phyloP scores from a whole-genome alignment of 768 basidiomycete genomes.

The Russula ochroleuca region DNA sequence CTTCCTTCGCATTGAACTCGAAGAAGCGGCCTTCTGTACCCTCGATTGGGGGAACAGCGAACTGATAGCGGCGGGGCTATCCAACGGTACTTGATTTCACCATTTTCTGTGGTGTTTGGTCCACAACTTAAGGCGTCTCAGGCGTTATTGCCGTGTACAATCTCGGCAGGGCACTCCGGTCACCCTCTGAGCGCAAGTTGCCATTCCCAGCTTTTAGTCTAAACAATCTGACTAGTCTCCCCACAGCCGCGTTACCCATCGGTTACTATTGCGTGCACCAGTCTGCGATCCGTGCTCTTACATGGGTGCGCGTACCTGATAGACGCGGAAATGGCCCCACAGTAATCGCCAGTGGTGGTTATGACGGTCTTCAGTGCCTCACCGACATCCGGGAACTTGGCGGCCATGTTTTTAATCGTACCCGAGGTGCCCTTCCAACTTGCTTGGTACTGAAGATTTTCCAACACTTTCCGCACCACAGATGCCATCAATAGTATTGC shows the following conservation, averaged over 20 bases:
- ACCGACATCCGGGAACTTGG: conserved; percentile 72
- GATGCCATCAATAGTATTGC: conserved; percentile 67
- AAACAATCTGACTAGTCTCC: background rate
- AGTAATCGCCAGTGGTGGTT: conserved; percentile 70
- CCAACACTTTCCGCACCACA: conserved; percentile 31
- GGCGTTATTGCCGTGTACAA: conserved; percentile 58
- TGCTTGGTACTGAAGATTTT: conserved; percentile 1
- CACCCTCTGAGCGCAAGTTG: conserved; percentile 15
- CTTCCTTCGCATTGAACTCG: conserved; percentile 64
- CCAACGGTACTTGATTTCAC: conserved; percentile 55
- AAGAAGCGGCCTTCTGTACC: conserved; percentile 70
- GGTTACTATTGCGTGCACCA: conserved; percentile 74
- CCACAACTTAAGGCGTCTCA: conserved; percentile 28
- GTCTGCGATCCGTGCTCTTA: conserved; percentile 68
- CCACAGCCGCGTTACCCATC: conserved; percentile 51
- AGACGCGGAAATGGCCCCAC: conserved; percentile 56
- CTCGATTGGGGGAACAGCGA: conserved; percentile 92
- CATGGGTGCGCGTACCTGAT: conserved; percentile 70
- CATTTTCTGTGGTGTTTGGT: background rate
- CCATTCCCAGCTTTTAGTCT: background rate
- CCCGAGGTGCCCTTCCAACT: conserved; percentile 52
- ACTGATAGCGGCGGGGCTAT: conserved; percentile 73
- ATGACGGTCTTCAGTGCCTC: conserved; percentile 72
- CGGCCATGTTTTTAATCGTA: conserved; percentile 68
- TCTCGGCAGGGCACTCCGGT: conserved; percentile 34